Base-by-base conservation (phyloP, 768 basidiomycete genomes). In the Coprinopsis sp. region DNA sequence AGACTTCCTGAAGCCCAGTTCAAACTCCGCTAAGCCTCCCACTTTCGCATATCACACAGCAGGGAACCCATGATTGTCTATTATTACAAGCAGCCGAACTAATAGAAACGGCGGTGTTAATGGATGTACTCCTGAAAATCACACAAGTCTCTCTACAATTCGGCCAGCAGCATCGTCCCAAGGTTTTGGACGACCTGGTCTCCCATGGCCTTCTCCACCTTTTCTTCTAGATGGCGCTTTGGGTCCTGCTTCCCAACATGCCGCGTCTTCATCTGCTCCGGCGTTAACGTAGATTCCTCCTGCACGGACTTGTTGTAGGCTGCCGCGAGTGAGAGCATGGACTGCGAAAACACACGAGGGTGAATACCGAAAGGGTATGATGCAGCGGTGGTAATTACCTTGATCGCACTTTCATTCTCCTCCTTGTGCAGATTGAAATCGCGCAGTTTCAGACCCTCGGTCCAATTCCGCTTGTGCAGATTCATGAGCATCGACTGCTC, bases 401-500 rank as follows among this genome's bases (percentile, higher is more conserved):
- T 93, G 73, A 99, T 92, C 24, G 89, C 85, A 59, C 82, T 84
- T 70, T 98, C 93, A 58, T 98, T 98, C 24, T 70, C 70, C 65
- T 89, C 81, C 60, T 93, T 91, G 66, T 94, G 90, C 44, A 77
- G 67, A 65, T 87, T 78, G 67, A 97, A 98, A 67, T 98, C 93
- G 33, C 83, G 77, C 60, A 99, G 65, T 63, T 88, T 91, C 54
- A 99, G 70, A 1, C 95, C 96, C 64, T 98, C 94, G 2, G 96
- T 98, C 96, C 96, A 99, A 61, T 96, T 95, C 58, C 92, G 77
- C 67, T 98, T 98, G 73, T 99, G 96, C 57, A 99, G 70, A 65
- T 98, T 99, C 87, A 98, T 91, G 55, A 99, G 68, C 96, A 99
- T 99, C 14, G 87, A 81, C 63, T 99, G 96, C 66, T 99, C 96